Base-by-base conservation (phyloP, 169 alveolate genomes). In the Cryptosporidium ryanae region DNA sequence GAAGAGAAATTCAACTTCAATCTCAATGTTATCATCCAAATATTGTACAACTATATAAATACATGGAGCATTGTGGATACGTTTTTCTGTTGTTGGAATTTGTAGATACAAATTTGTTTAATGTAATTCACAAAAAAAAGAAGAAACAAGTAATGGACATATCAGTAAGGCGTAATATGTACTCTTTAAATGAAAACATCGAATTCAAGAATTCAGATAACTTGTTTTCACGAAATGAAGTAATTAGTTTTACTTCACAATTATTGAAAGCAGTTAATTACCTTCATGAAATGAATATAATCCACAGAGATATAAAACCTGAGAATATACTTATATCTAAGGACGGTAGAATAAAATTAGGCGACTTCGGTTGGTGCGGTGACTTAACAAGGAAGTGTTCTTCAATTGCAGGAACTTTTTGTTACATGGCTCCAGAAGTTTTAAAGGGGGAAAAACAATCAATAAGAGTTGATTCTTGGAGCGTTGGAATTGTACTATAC, bases 381-480 rank as follows among this genome's bases (percentile, higher is more conserved):
- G 87, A 76, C 48, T 8, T 76, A 38, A 43, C 64, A 17, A 76
- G 71, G 34, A 76, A 70, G 25, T 76, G 87, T 61, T 55, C 71
- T 10, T 76, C 87, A 38, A 76, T 76, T 52, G 87, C 87, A 21
- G 87, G 87, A 10, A 76, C 87, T 10, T 76, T 76, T 50, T 76
- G 87, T 46, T 76, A 76, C 27, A 90, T 90, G 92, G 90, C 92
- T 27, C 90, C 92, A 18, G 92, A 90, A 90, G 82, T 90, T 17
- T 70, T 90, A 25, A 90, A 34, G 49, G 89, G 90, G 27, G 82
- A 89, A 59, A 52, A 66, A 25, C 90, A 90, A 70, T 68, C 83
- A 27, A 32, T 82, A 32, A 90, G 82, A 61, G 92, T 82, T 43
- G 92, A 90, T 90, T 70, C 82, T 31, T 90, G 92, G 92, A 67